Evolutionary conservation across 176 grass and related monocot species (phyloP).

Genomic region (Microstegium vimineum): DNA sequence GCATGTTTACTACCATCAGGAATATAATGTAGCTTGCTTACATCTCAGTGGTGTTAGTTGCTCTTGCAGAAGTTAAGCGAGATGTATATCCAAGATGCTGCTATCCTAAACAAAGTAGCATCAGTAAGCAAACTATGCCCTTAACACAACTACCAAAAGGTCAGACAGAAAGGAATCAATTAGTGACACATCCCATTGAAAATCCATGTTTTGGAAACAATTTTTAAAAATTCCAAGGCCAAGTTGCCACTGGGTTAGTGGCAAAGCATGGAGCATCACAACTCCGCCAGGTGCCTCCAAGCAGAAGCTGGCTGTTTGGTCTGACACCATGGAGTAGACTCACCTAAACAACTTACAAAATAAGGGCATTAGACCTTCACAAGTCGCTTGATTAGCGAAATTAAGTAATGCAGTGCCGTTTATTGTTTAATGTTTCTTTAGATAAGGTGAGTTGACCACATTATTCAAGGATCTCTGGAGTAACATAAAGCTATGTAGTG

Average conservation of each 20-base stretch:
- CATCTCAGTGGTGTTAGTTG: conserved; percentile 26
- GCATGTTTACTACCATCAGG: background rate
- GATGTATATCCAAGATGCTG: conserved; percentile 11
- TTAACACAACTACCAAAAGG: conserved; percentile 8
- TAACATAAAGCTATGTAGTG: conserved; percentile 44
- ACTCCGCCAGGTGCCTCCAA: conserved; percentile 58
- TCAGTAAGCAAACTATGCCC: conserved; percentile 9
- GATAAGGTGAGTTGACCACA: conserved; percentile 57
- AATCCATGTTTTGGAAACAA: background rate
- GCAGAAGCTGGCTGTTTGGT: conserved; percentile 32
- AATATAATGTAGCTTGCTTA: background rate
- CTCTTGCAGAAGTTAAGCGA: background rate
- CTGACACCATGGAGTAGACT: conserved; percentile 80
- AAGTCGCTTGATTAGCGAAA: conserved; percentile 35
- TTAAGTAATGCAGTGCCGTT: conserved; percentile 3
- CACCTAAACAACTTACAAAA: conserved; percentile 80
- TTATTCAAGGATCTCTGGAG: conserved; percentile 30
- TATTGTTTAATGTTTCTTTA: conserved; percentile 33
- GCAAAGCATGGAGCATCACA: conserved; percentile 47
- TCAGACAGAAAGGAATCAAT: conserved; percentile 23
- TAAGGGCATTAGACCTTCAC: conserved; percentile 41
- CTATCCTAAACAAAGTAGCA: conserved; percentile 34
- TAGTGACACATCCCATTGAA: conserved; percentile 8
- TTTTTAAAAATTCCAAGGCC: background rate
- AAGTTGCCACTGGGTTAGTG: conserved; percentile 28